A percentile compares a stretch with the other conserved stretches of the same genome.
These are phyloP conservation scores for Neurospora sp. DNA, from an alignment of 495 filamentous ascomycete genomes.

Conservation along the genomic window DNA sequence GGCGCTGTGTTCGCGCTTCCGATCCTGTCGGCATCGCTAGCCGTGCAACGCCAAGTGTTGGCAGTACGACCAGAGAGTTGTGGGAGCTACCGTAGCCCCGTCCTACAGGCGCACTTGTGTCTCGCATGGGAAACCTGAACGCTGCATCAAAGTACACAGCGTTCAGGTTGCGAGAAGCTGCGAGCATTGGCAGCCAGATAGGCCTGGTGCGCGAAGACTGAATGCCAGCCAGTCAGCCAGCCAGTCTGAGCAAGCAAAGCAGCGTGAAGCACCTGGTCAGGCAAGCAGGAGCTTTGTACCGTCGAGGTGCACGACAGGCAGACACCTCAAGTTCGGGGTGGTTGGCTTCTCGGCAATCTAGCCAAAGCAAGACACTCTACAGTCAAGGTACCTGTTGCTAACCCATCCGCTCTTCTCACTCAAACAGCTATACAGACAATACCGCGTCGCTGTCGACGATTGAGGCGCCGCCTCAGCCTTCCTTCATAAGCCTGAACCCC, in stretches of 20 bases:
- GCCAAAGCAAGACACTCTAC: not conserved
- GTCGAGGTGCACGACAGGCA: not conserved
- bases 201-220: not conserved
- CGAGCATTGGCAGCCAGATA: not conserved
- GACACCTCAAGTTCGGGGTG: not conserved
- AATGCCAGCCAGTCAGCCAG: not conserved
- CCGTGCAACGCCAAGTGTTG: constrained; percentile 33
- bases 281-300: not conserved
- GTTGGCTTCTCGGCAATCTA: not conserved
- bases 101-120: constrained; percentile 30
- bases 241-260: not conserved
- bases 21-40: constrained; percentile 28
- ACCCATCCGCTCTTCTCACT: not conserved
- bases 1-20: constrained; percentile 27
- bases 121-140: constrained; percentile 16
- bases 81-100: constrained; percentile 9
- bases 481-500: constrained; percentile 34
- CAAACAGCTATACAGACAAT: not conserved
- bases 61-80: constrained; percentile 26
- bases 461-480: constrained; percentile 36
- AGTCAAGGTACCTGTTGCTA: not conserved
- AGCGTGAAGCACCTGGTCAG: not conserved
- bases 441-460: constrained; percentile 30
- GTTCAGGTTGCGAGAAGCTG: constrained; percentile 21
- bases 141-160: constrained; percentile 12